Evolutionary conservation across 2,329 filamentous ascomycete genomes (phyloP).

Genomic region (Claviceps spartinae): DNA sequence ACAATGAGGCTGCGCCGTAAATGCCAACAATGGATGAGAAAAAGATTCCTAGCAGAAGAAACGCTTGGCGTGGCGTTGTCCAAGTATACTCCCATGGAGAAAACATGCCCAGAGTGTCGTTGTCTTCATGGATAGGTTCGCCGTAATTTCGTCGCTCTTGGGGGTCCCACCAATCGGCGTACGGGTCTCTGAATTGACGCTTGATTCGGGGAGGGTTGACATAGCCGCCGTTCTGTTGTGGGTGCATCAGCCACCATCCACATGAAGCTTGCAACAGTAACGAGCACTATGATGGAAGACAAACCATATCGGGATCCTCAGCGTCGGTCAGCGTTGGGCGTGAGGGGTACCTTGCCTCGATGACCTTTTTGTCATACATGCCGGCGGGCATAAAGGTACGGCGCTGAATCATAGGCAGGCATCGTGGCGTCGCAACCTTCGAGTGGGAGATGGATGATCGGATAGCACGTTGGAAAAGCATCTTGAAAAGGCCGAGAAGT

Average conservation of each 20-base stretch:
- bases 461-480: conserved; percentile 47
- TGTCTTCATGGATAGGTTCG: conserved; percentile 92
- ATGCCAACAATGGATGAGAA: conserved; percentile 49
- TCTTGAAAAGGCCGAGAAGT: conserved; percentile 25
- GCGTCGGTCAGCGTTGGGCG: conserved; percentile 37
- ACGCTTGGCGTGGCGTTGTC: conserved; percentile 54
- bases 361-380: conserved; percentile 29
- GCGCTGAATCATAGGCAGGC: conserved; percentile 40
- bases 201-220: conserved; percentile 69
- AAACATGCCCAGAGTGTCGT: conserved; percentile 85
- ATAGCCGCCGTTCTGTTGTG: conserved; percentile 64
- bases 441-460: conserved; percentile 33
- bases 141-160: conserved; percentile 95
- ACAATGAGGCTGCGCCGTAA: conserved; percentile 51
- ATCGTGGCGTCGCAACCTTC: conserved; percentile 31
- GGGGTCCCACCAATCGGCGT: conserved; percentile 92
- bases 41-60: conserved; percentile 55
- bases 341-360: conserved; percentile 40
- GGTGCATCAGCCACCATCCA: conserved; percentile 13
- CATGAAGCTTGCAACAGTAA: background rate
- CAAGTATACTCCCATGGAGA: conserved; percentile 83
- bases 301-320: conserved; percentile 54
- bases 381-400: conserved; percentile 42
- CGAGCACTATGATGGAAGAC: conserved; percentile 14
- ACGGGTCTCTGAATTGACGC: conserved; percentile 82